Evolutionary conservation across 768 basidiomycete genomes (phyloP).

Genomic region (Suillus weaverae): DNA sequence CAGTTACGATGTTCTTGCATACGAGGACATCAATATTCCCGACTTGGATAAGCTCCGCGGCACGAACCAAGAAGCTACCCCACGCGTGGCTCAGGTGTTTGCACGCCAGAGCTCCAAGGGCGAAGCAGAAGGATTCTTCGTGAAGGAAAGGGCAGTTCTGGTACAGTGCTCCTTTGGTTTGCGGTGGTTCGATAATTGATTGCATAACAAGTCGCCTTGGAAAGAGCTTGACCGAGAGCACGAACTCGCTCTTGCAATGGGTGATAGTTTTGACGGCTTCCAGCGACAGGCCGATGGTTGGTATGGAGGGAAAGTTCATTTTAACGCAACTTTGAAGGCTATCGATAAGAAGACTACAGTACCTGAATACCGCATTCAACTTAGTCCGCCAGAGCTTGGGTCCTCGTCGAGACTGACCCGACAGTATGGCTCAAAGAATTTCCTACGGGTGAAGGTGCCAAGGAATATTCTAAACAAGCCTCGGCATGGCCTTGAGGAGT

Average conservation of each 20-base stretch:
- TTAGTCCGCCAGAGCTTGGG: slow-evolving; percentile 52
- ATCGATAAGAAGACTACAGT: slow-evolving; percentile 5
- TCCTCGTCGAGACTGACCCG: slow-evolving; percentile 59
- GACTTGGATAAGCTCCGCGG: slow-evolving; percentile 30
- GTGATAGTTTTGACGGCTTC: slow-evolving; percentile 32
- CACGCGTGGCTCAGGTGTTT: slow-evolving; percentile 23
- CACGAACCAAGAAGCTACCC: slow-evolving; percentile 34
- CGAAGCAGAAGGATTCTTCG: slow-evolving; percentile 16
- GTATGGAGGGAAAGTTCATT: slow-evolving; percentile 65
- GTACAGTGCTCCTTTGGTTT: slow-evolving; percentile 18
- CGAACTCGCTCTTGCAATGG: slow-evolving; percentile 12
- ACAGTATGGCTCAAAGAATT: slow-evolving; percentile 60
- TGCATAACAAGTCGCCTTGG: slow-evolving; percentile 54
- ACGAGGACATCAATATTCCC: slow-evolving; percentile 30
- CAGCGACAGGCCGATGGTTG: slow-evolving; percentile 40
- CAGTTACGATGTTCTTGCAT: slow-evolving; percentile 28
- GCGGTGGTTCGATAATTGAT: slow-evolving; percentile 11
- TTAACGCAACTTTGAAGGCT: slow-evolving; percentile 41
- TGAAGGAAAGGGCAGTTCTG: slow-evolving; percentile 14
- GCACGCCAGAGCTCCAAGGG: background rate
- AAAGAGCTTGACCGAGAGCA: slow-evolving; percentile 60
- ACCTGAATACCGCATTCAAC: slow-evolving; percentile 36
- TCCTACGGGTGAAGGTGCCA: slow-evolving; percentile 52
- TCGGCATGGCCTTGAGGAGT: slow-evolving; percentile 36
- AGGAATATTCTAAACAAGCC: slow-evolving; percentile 32